Percentiles rank a stretch among this genome's conserved stretches.
Evolutionary conservation across 2,329 filamentous ascomycete species (phyloP).

Genomic region (Fusarium albosuccineum): DNA sequence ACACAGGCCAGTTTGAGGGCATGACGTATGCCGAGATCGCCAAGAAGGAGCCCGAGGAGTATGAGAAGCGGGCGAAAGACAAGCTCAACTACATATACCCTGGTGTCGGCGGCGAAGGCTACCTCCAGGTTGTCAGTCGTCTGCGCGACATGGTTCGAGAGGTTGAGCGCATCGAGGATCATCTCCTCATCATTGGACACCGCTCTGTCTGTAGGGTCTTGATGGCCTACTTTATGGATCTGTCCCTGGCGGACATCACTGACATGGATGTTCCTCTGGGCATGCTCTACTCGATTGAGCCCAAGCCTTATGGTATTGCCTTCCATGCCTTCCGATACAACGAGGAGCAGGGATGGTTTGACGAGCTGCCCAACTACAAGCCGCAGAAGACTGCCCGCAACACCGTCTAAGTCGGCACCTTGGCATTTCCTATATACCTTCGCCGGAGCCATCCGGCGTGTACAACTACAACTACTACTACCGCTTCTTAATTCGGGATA

Average conservation of each 20-base stretch:
- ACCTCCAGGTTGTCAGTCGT: conserved; percentile 96
- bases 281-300: conserved; percentile 94
- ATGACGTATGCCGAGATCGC: conserved; percentile 95
- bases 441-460: conserved; percentile 31
- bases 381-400: conserved; percentile 66
- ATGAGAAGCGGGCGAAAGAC: conserved; percentile 80
- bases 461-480: conserved; percentile 32
- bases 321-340: conserved; percentile 97
- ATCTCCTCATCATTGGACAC: conserved; percentile 92
- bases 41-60: conserved; percentile 83
- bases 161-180: conserved; percentile 96
- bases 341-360: conserved; percentile 81
- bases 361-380: conserved; percentile 87
- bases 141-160: conserved; percentile 96
- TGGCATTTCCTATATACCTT: neutral
- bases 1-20: conserved; percentile 92
- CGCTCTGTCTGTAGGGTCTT: conserved; percentile 92
- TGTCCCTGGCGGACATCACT: conserved; percentile 91
- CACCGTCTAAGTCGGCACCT: conserved; percentile 42
- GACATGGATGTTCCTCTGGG: conserved; percentile 94
- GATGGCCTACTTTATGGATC: conserved; percentile 95
- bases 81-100: conserved; percentile 98
- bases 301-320: conserved; percentile 97
- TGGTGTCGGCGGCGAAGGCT: conserved; percentile 94
- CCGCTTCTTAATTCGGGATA: conserved; percentile 12